Percentiles rank a stretch among this genome's conserved stretches.
Evolutionary conservation across 345 rosid species (phyloP).

Genomic region (Eucalyptus shirleyi): DNA sequence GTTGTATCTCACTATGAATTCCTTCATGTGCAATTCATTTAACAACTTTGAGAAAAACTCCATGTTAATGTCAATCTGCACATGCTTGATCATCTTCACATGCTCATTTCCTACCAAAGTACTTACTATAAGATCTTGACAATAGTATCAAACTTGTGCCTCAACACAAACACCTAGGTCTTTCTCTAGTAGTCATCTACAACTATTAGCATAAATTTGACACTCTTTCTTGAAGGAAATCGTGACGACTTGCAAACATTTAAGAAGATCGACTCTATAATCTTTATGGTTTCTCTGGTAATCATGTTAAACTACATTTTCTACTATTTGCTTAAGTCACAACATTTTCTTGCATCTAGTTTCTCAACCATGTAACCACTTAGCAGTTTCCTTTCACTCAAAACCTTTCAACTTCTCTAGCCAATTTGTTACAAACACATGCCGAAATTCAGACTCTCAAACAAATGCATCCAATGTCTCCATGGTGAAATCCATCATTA

Average conservation of each 20-base stretch:
- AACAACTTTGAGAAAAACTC: not conserved
- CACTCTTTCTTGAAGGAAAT: not conserved
- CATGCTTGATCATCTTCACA: not conserved
- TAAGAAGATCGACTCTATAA: not conserved
- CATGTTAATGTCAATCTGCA: not conserved
- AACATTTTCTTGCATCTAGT: not conserved
- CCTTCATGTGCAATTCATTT: not conserved
- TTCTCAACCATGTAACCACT: not conserved
- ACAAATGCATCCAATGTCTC: not conserved
- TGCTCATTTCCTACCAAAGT: not conserved
- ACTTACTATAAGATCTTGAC: too few species aligned
- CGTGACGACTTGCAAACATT: too few species aligned
- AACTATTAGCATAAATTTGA: not conserved
- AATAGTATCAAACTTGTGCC: not conserved
- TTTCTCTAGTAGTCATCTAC: not conserved
- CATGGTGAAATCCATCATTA: not conserved
- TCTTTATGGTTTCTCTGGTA: not conserved
- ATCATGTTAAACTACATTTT: not conserved
- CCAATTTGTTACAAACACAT: not conserved
- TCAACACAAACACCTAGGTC: not conserved
- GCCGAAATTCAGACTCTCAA: not conserved
- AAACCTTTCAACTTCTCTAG: too few species aligned
- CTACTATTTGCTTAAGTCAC: not conserved
- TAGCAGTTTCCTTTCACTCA: not conserved
- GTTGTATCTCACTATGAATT: not conserved